phyloP scores from a whole-genome alignment of 306 rosid species.

The Begonia peltatifolia region DNA sequence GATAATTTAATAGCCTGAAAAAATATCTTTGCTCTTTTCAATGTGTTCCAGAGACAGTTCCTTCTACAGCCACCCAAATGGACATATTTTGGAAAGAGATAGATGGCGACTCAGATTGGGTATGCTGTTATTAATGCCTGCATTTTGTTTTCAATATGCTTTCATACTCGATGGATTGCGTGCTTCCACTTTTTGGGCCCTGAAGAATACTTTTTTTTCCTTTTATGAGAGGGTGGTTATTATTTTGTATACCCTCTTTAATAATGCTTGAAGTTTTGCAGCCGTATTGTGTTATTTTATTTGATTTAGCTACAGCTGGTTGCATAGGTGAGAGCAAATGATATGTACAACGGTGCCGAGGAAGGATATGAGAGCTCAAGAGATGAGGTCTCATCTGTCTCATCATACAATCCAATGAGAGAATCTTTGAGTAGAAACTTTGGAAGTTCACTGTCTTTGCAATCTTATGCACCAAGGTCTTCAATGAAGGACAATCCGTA shows the following conservation, averaged over 20 bases:
- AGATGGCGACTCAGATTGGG: constrained; percentile 94
- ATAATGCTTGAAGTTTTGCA: constrained; percentile 1
- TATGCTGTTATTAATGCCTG: constrained; percentile 32
- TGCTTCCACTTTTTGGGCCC: no score
- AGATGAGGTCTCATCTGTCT: constrained; percentile 87
- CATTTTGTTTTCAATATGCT: neutral
- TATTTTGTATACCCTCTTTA: constrained; percentile 5
- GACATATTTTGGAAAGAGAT: constrained; percentile 91
- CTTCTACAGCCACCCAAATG: constrained; percentile 55
- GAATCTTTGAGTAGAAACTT: constrained; percentile 53
- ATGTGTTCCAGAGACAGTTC: constrained; percentile 56
- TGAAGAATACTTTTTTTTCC: no score
- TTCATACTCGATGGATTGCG: neutral
- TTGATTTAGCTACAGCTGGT: constrained; percentile 15
- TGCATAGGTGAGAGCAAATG: constrained; percentile 79
- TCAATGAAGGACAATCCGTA: constrained; percentile 33
- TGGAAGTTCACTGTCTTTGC: constrained; percentile 76
- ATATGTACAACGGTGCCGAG: constrained; percentile 55
- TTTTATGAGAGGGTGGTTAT: no score
- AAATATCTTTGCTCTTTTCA: constrained; percentile 14
- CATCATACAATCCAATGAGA: constrained; percentile 76
- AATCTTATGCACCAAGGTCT: constrained; percentile 60
- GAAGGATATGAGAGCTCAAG: constrained; percentile 92
- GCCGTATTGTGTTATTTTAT: constrained; percentile 3
- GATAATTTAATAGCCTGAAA: constrained; percentile 2